Evolutionary conservation across 2,329 filamentous ascomycete genomes (phyloP), one percentile per base, ranked within the genome.

Genomic region (Didymellaceae sp.): DNA sequence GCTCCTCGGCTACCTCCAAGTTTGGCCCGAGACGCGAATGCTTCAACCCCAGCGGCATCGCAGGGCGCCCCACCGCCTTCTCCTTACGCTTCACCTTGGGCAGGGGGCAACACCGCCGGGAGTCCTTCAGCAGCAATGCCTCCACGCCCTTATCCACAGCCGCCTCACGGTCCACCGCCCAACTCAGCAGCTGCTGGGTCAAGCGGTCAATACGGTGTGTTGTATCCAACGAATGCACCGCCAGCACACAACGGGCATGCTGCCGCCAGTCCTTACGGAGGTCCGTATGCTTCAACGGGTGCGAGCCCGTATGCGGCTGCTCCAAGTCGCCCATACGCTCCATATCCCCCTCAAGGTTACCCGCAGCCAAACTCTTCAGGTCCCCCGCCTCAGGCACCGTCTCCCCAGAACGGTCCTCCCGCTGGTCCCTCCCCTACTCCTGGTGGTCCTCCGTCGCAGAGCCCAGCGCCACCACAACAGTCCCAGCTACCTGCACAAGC

Each of bases 41-140:
- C 66, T 14, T 52, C 61, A 33, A 53, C 61, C 2, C 52, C 66
- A 18, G 50, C 62, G 22, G 55, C 62, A 22, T 48, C 68, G n/a
- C 66, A 67, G 32, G 50, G 58, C 28, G 62, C 59, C 1, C 59
- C 68, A 7, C 58, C 61, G 22, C 61, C 67, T 16, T 70, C 69
- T 7, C 68, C 70, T 11, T 72, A 72, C 37, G 64, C 68, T 3
- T 73, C 70, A 9, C 70, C 70, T 3, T 73, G 70, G 70, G 69
- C 62, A 17, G 68, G 68, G 28, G 67, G 68, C 2, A 65, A 64
- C 33, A 43, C 59, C 10, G 60, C 62, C 30, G 64, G 62, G n/a
- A 66, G 63, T 26, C 65, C 65, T 17, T 34, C 61, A 17, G 59
- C 52, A 16, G 57, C 58, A 28, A 61, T 59, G 42, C 59, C 67